A percentile compares a stretch with the other conserved stretches of the same genome.
Conservation (phyloP, 2,329 filamentous ascomycete species). For the Botrytis tulipae region DNA sequence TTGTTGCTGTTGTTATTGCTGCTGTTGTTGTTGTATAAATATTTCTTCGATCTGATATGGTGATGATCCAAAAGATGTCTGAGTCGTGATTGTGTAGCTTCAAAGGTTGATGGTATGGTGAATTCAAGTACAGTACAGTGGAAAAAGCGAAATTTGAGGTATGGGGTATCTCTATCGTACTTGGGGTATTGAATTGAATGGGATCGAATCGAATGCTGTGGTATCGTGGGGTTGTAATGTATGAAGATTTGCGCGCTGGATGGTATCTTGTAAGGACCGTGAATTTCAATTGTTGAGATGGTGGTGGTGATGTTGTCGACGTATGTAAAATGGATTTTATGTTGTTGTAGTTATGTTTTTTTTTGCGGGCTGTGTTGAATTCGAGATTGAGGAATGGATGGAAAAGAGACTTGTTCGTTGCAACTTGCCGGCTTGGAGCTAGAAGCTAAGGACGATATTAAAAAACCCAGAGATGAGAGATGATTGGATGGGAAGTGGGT, state of each 20-base stretch:
- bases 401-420: slow-evolving; percentile 22
- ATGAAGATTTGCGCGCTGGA: slow-evolving; percentile 6
- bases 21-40: background rate
- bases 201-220: background rate
- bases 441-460: slow-evolving; percentile 16
- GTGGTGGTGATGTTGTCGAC: slow-evolving; percentile 21
- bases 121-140: background rate
- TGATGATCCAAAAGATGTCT: background rate
- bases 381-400: slow-evolving; percentile 19
- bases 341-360: slow-evolving; percentile 14
- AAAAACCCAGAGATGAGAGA: background rate
- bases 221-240: background rate
- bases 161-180: slow-evolving; percentile 1
- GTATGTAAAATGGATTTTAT: background rate
- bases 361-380: slow-evolving; percentile 20
- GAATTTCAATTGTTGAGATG: background rate
- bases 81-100: slow-evolving; percentile 6
- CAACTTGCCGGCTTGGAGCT: slow-evolving; percentile 2
- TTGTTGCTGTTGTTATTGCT: background rate
- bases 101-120: background rate
- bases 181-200: background rate
- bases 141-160: background rate
- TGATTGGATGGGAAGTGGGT: slow-evolving; percentile 4
- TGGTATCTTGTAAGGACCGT: slow-evolving; percentile 12
- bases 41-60: background rate